Base-by-base conservation (phyloP, 1,284 basidiomycete genomes). In the Apiotrichum montevideense region DNA sequence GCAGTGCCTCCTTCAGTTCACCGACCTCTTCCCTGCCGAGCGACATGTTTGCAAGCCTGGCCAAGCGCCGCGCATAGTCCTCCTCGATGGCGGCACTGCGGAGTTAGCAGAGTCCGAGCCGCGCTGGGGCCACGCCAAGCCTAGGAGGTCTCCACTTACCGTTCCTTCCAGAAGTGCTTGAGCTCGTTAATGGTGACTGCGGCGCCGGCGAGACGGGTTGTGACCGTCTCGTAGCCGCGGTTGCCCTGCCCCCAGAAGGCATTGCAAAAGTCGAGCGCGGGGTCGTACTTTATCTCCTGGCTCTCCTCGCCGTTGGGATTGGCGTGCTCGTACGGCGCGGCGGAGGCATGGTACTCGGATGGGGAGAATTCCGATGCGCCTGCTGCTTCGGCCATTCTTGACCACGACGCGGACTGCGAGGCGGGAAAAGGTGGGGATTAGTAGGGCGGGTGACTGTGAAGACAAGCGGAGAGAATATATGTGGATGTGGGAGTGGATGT, bases 11-110 rank as follows among this genome's bases (percentile, higher is more conserved):
- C 40, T 87, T 85, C 33, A 95, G 79, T 55, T 93, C 88, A 37
- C 91, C 94, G 60, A 94, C 90, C 78, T 98, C 95, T 74, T 95
- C 90, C 66, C 82, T 82, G 32, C 94, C 93, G 29, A 97, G 77
- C 1, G 83, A 68, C 57, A 80, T 72, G 76, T 90, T 95, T 35
- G 91, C 82, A 32, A 98, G 80, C 75, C 90, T 93, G 29, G 82
- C 79, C 9, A 99, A 71, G 40, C 87, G 84, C 77, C 93, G 94
- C 3, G 94, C 86, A 69, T 98, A 98, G 37, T 98, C 95, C 65
- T 97, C 94, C 73, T 98, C 94, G 63, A 98, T 74, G 0, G 62
- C 55, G 43, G 72, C 71, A 61, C 73, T 76, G 59, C 6, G 3
- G 3, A 3, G 11, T 35, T 13, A 46, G 52, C 35, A 34, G 15